phyloP scores from a whole-genome alignment of 495 filamentous ascomycete genomes.

The Penicillium dipodomyicola region DNA sequence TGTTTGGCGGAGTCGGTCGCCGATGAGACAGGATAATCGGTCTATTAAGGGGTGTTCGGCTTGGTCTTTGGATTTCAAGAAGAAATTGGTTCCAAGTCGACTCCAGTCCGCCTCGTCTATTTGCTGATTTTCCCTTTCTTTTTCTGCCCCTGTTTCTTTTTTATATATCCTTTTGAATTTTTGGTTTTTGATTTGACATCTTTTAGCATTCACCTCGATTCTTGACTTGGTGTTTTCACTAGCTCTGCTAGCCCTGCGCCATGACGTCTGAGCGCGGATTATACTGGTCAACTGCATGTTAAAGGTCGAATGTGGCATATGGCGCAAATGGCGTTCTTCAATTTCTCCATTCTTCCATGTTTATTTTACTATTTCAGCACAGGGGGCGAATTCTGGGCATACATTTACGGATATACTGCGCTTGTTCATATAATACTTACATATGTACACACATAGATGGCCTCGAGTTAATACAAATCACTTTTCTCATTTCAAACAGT shows the following conservation, averaged over 20 bases:
- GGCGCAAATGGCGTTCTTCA: conserved; percentile 1
- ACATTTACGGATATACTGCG: no score
- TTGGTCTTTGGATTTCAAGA: conserved; percentile 4
- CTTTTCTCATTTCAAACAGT: no score
- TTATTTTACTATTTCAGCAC: background rate
- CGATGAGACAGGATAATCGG: background rate
- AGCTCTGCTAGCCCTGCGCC: background rate
- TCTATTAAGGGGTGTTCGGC: conserved; percentile 7
- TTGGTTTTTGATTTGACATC: background rate
- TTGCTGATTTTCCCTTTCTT: background rate
- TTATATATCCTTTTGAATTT: background rate
- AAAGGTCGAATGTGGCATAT: background rate
- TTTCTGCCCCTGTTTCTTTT: background rate
- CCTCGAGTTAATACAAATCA: no score
- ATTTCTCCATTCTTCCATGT: background rate
- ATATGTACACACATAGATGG: no score
- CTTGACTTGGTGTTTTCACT: no score
- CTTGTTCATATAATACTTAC: no score
- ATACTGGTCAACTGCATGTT: background rate
- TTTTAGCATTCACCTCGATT: background rate
- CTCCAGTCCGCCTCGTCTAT: background rate
- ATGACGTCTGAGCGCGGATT: background rate
- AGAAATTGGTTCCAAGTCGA: background rate
- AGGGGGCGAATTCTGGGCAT: background rate
- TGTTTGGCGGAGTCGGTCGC: conserved; percentile 23